These are phyloP conservation scores for Russula griseocarnosa DNA, from an alignment of 768 basidiomycete species.

Conservation along the genomic window DNA sequence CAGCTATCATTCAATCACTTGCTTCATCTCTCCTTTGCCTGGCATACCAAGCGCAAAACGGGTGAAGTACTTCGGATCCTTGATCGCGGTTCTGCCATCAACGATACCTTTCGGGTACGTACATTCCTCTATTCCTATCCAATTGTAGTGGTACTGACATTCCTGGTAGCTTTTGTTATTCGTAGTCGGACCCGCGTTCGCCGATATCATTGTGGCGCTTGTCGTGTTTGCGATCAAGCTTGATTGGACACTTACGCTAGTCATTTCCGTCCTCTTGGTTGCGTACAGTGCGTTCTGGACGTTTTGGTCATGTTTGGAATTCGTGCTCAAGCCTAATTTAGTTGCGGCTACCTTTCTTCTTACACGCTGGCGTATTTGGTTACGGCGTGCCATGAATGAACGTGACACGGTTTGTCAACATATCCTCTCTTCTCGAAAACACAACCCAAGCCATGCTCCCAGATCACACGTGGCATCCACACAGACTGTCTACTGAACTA, in stretches of 20 bases:
- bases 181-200: constrained; percentile 74
- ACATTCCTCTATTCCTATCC: not conserved
- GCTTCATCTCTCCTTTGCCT: constrained; percentile 79
- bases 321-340: constrained; percentile 29
- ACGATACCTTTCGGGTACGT: constrained; percentile 65
- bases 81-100: constrained; percentile 82
- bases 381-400: constrained; percentile 79
- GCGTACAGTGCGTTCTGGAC: constrained; percentile 52
- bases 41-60: constrained; percentile 78
- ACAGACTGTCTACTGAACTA: constrained; percentile 78
- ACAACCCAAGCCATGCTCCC: not conserved
- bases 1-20: constrained; percentile 82
- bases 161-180: constrained; percentile 66
- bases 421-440: constrained; percentile 6
- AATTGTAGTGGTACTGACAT: constrained; percentile 11
- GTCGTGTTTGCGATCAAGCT: constrained; percentile 60
- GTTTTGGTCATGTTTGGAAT: not conserved
- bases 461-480: constrained; percentile 78
- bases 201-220: constrained; percentile 73
- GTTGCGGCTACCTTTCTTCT: constrained; percentile 52
- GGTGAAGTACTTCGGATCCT: constrained; percentile 81
- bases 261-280: constrained; percentile 70
- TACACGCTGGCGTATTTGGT: constrained; percentile 67
- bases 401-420: constrained; percentile 57
- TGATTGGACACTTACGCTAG: constrained; percentile 60